Percentiles rank a stretch among this genome's conserved stretches.
Conservation (phyloP, 805 yeast genomes). For the Torulaspora microellipsoides region DNA sequence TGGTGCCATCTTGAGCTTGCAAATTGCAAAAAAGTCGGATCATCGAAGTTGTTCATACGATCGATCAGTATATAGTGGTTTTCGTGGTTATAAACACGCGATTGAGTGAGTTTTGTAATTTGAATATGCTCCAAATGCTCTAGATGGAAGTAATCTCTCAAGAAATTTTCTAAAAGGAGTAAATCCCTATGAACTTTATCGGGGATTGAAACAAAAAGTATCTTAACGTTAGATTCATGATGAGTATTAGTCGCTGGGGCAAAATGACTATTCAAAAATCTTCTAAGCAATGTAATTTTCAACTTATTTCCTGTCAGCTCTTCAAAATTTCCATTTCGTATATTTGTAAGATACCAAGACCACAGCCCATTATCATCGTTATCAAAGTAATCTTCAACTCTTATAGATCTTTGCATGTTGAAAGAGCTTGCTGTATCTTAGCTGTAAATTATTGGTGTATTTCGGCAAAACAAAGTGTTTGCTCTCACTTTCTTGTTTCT, state of each 20-base stretch:
- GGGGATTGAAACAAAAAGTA: constrained; percentile 33
- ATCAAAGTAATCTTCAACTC: constrained; percentile 31
- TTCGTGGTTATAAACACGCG: constrained; percentile 32
- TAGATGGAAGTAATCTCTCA: constrained; percentile 31
- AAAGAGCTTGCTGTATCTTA: no score
- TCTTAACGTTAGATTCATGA: constrained; percentile 15
- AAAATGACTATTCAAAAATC: constrained; percentile 28
- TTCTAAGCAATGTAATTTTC: constrained; percentile 28
- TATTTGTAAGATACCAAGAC: constrained; percentile 37
- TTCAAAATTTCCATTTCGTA: constrained; percentile 36
- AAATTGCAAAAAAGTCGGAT: constrained; percentile 27
- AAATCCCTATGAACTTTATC: constrained; percentile 31
- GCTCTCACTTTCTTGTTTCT: no score
- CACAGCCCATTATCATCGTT: constrained; percentile 35
- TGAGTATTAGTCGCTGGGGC: constrained; percentile 6
- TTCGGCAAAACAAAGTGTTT: no score
- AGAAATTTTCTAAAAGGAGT: constrained; percentile 28
- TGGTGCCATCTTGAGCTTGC: constrained; percentile 13
- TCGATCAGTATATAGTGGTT: constrained; percentile 33
- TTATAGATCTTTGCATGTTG: constrained; percentile 27
- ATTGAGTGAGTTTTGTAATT: constrained; percentile 29
- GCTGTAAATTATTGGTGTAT: no score
- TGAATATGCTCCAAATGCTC: constrained; percentile 27
- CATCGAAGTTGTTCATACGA: constrained; percentile 28
- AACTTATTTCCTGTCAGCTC: constrained; percentile 29